Evolutionary conservation across 352 stramenopile species (phyloP).

Genomic region (Pythium angustatum): DNA sequence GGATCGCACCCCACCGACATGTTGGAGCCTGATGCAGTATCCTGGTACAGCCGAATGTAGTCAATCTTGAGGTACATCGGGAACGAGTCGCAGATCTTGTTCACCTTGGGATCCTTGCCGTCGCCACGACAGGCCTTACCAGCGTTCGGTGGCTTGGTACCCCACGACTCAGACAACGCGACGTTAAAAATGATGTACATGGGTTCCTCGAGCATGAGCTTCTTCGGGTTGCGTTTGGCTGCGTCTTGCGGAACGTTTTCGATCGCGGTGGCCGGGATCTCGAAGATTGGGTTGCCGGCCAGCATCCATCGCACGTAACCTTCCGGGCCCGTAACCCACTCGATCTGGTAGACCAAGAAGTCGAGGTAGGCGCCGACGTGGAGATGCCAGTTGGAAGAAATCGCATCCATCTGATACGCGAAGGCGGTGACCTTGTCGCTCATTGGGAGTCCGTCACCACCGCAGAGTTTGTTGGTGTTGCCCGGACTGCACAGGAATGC

Average conservation of each 20-base stretch:
- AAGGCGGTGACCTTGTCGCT: slow-evolving; percentile 41
- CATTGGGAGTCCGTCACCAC: slow-evolving; percentile 8
- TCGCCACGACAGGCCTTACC: slow-evolving; percentile 56
- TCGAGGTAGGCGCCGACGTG: slow-evolving; percentile 77
- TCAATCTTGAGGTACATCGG: slow-evolving; percentile 77
- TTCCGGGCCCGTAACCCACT: slow-evolving; percentile 59
- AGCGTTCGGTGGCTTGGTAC: slow-evolving; percentile 64
- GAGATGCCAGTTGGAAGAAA: slow-evolving; percentile 91
- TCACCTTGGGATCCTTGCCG: slow-evolving; percentile 39
- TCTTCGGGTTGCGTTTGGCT: slow-evolving; percentile 66
- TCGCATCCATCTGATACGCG: slow-evolving; percentile 90
- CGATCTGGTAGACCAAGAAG: slow-evolving; percentile 71
- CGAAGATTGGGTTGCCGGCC: slow-evolving; percentile 84
- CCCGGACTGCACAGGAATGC: slow-evolving; percentile 57
- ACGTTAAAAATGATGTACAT: slow-evolving; percentile 97
- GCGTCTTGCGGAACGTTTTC: slow-evolving; percentile 49
- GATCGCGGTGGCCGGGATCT: slow-evolving; percentile 73
- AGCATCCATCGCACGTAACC: slow-evolving; percentile 81
- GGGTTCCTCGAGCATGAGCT: slow-evolving; percentile 93
- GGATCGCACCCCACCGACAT: slow-evolving; percentile 72
- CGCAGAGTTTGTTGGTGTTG: slow-evolving; percentile 42
- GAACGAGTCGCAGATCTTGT: slow-evolving; percentile 64
- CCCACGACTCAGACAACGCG: slow-evolving; percentile 91
- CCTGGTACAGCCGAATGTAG: slow-evolving; percentile 81
- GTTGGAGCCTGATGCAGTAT: slow-evolving; percentile 34